phyloP scores from a whole-genome alignment of 306 rosid species.

The Vicia sativa region DNA sequence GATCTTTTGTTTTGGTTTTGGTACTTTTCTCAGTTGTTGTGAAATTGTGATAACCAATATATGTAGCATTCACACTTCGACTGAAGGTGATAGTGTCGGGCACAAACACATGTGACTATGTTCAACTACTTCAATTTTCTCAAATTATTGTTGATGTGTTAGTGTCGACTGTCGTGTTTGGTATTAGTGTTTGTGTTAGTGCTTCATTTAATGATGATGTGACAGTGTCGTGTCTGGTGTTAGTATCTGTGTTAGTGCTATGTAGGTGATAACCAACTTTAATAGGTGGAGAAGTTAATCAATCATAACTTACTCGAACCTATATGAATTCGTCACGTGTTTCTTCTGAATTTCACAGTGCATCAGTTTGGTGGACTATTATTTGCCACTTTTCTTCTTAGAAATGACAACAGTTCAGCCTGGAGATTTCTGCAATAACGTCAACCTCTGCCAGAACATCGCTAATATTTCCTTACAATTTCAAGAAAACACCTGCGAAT shows the following conservation, averaged over 20 bases:
- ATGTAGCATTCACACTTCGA: background rate
- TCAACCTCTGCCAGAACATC: constrained; percentile 62
- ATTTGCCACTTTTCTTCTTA: constrained; percentile 76
- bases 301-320: background rate
- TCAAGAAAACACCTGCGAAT: constrained; percentile 66
- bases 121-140: background rate
- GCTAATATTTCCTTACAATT: constrained; percentile 51
- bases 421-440: constrained; percentile 65
- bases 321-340: constrained; percentile 23
- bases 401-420: constrained; percentile 65
- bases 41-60: background rate
- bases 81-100: background rate
- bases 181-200: background rate
- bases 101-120: background rate
- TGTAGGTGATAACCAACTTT: background rate
- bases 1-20: constrained; percentile 14
- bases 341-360: constrained; percentile 56
- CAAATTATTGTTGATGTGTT: background rate
- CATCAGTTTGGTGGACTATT: constrained; percentile 70
- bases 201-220: background rate
- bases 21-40: background rate
- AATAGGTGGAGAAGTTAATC: background rate
- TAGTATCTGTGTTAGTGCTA: background rate
- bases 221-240: background rate
- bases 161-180: background rate